These are phyloP conservation scores for Mortierella antarctica DNA, from an alignment of 192 early-diverging fungal genomes.

Conservation along the genomic window DNA sequence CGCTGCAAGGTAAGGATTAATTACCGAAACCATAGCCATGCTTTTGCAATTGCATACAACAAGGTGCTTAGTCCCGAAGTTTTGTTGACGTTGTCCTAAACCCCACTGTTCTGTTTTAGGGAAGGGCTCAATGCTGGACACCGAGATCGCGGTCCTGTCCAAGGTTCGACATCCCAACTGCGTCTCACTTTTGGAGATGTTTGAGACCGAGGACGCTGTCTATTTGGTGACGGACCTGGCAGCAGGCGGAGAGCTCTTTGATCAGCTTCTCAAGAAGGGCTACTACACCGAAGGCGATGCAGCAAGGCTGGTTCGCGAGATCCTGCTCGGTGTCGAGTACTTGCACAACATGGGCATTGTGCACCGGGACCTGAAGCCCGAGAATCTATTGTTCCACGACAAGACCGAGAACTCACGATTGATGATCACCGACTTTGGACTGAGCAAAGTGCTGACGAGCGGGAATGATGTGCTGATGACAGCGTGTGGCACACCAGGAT, in stretches of 20 bases:
- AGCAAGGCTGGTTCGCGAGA: conserved; percentile 75
- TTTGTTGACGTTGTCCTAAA: no score
- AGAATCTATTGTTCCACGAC: conserved; percentile 85
- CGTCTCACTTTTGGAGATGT: conserved; percentile 79
- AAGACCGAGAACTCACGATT: conserved; percentile 68
- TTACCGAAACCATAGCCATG: not conserved
- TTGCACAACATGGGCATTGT: conserved; percentile 89
- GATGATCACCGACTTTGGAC: conserved; percentile 92
- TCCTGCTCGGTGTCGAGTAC: conserved; percentile 86
- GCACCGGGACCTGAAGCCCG: conserved; percentile 88
- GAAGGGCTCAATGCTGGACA: conserved; percentile 70
- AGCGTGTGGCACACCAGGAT: conserved; percentile 92
- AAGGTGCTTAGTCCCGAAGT: no score
- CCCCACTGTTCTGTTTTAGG: conserved; percentile 32
- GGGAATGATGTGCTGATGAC: conserved; percentile 86
- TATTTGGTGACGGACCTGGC: conserved; percentile 81
- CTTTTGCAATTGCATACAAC: not conserved
- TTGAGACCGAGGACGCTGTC: conserved; percentile 78
- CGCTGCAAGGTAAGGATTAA: conserved; percentile 51
- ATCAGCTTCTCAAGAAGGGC: conserved; percentile 79
- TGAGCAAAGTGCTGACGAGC: conserved; percentile 76
- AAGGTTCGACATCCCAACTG: conserved; percentile 87
- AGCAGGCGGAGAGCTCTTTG: conserved; percentile 90
- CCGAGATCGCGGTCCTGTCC: conserved; percentile 77
- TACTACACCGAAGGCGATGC: conserved; percentile 87